These are phyloP conservation scores for Lactarius akahatsu DNA, from an alignment of 768 basidiomycete genomes.

Conservation along the genomic window DNA sequence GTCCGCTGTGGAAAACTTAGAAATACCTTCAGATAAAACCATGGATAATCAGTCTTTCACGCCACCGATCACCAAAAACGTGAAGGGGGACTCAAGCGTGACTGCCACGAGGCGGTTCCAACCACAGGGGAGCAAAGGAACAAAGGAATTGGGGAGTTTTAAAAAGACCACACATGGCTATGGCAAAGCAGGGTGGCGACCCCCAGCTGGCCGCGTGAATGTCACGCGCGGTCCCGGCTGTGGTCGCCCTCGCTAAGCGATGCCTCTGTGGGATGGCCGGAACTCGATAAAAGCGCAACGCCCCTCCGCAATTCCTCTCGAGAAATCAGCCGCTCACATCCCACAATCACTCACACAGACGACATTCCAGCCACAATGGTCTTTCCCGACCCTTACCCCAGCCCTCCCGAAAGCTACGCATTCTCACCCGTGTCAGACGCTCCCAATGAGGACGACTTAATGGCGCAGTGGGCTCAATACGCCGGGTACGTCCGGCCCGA, in stretches of 20 bases:
- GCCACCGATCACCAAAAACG: neutral
- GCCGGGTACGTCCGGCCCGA: neutral
- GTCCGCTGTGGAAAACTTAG: neutral
- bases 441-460: neutral
- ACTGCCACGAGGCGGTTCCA: neutral
- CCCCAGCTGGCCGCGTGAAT: neutral
- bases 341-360: neutral
- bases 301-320: neutral
- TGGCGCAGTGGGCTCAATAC: neutral
- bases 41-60: neutral
- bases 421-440: neutral
- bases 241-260: neutral
- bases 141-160: neutral
- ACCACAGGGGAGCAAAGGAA: neutral
- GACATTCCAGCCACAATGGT: neutral
- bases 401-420: neutral
- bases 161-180: neutral
- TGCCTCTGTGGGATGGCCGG: neutral
- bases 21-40: neutral
- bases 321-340: neutral
- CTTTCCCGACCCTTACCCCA: neutral
- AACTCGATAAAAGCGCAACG: neutral
- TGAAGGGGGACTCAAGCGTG: neutral
- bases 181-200: neutral
- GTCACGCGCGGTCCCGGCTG: neutral